Percentiles rank a stretch among this genome's conserved stretches.
Conservation (phyloP, 1,139 yeast species). For the Hyphopichia buzzinii region DNA sequence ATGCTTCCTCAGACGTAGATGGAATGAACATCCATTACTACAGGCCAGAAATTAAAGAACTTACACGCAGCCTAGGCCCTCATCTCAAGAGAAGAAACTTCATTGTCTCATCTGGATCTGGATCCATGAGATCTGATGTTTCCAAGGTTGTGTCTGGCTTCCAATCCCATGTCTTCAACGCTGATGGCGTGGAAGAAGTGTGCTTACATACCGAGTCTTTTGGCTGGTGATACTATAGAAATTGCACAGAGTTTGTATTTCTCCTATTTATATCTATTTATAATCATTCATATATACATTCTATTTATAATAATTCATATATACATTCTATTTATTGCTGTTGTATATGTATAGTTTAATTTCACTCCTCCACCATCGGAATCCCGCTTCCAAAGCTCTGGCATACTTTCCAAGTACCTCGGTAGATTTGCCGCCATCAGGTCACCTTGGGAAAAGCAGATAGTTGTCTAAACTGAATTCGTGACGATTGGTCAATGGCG, state of each 20-base stretch:
- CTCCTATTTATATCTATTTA: background rate
- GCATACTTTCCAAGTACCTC: no score
- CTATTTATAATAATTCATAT: no score
- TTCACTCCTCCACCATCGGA: no score
- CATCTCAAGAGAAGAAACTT: conserved; percentile 39
- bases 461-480: no score
- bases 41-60: conserved; percentile 33
- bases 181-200: conserved; percentile 45
- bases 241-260: background rate
- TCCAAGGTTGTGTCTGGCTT: conserved; percentile 42
- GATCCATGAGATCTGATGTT: conserved; percentile 41
- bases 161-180: conserved; percentile 32
- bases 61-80: conserved; percentile 17
- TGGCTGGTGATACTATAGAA: conserved; percentile 47
- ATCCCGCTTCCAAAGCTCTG: no score
- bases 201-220: conserved; percentile 59
- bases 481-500: no score
- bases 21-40: conserved; percentile 19
- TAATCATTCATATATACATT: no score
- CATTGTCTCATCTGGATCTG: conserved; percentile 53
- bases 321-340: no score
- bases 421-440: no score
- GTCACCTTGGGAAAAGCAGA: no score
- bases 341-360: no score
- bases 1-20: background rate